Evolutionary conservation across 1,139 yeast species (phyloP).

Genomic region (Blastobotrys arbuscula): DNA sequence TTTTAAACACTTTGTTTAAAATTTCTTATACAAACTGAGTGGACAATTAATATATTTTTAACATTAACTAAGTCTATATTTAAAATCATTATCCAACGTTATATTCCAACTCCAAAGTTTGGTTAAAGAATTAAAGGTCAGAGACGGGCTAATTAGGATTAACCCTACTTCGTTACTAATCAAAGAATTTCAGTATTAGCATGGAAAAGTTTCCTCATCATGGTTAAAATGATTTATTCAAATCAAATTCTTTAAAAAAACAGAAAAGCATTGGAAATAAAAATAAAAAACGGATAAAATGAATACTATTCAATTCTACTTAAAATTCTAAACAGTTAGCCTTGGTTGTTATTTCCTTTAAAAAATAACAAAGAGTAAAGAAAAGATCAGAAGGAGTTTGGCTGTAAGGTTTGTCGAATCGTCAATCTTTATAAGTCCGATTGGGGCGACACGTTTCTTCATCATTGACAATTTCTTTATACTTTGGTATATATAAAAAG

Average conservation of each 20-base stretch:
- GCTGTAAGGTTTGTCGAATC: slow-evolving; percentile 47
- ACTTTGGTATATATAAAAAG: too few relatives aligned
- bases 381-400: slow-evolving; percentile 32
- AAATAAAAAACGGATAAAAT: too few relatives aligned
- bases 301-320: too few relatives aligned
- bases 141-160: background rate
- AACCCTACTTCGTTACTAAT: slow-evolving; percentile 15
- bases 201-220: slow-evolving; percentile 21
- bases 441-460: slow-evolving; percentile 64
- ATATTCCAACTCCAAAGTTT: background rate
- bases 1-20: too few relatives aligned
- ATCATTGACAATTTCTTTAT: slow-evolving; percentile 26
- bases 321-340: background rate
- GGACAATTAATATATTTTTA: too few relatives aligned
- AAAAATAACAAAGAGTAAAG: background rate
- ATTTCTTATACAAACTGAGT: too few relatives aligned
- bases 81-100: background rate
- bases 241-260: background rate
- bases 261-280: background rate
- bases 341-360: background rate
- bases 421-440: slow-evolving; percentile 44
- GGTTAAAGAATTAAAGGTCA: background rate
- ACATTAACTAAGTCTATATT: too few relatives aligned
- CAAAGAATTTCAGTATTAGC: slow-evolving; percentile 27
- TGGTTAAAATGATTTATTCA: background rate